Evolutionary conservation across 805 yeast species (phyloP).

Genomic region (Alloascoidea africana): DNA sequence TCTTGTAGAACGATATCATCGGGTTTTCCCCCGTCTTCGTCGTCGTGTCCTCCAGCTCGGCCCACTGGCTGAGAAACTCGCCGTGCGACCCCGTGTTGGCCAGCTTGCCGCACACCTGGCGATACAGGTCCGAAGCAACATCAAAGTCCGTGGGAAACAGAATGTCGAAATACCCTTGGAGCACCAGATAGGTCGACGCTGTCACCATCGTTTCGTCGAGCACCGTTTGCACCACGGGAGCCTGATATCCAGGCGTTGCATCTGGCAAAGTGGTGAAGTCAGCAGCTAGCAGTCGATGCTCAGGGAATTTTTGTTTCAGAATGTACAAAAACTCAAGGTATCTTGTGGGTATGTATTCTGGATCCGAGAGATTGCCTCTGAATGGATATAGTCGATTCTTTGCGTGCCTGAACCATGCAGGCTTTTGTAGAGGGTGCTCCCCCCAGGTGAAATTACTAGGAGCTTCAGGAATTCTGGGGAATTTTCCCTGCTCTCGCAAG

Average conservation of each 20-base stretch:
- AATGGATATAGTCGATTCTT: conserved; percentile 46
- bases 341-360: conserved; percentile 76
- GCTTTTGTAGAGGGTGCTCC: conserved; percentile 48
- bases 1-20: conserved; percentile 60
- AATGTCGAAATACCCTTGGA: conserved; percentile 77
- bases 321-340: conserved; percentile 48
- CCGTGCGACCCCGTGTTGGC: conserved; percentile 40
- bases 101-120: conserved; percentile 44
- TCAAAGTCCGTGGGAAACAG: conserved; percentile 75
- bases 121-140: conserved; percentile 44
- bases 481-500: conserved; percentile 32
- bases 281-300: conserved; percentile 58
- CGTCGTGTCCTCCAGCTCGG: conserved; percentile 47
- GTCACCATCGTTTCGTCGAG: conserved; percentile 53
- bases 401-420: conserved; percentile 23
- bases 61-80: conserved; percentile 58
- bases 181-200: conserved; percentile 61
- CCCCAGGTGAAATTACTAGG: conserved; percentile 10
- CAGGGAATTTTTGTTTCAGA: conserved; percentile 50
- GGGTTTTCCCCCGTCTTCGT: conserved; percentile 76
- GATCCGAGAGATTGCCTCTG: conserved; percentile 48
- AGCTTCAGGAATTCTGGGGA: conserved; percentile 14
- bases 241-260: conserved; percentile 35
- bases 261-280: conserved; percentile 40
- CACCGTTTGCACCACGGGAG: conserved; percentile 75